Base-by-base conservation (phyloP, 2,329 filamentous ascomycete species). In the Xylariaceae sp. region DNA sequence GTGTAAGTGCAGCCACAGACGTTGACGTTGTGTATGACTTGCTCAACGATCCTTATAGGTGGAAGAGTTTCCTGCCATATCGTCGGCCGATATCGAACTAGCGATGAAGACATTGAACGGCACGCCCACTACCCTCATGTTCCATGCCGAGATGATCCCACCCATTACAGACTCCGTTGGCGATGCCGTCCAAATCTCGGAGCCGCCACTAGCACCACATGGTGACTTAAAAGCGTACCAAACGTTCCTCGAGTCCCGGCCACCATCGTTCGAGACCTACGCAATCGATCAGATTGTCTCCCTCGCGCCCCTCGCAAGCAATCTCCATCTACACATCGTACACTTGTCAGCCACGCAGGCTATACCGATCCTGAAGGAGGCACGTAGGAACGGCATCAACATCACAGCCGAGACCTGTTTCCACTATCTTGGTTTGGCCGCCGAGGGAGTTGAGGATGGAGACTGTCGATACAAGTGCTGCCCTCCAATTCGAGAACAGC, bases 71-170 rank as follows among this genome's bases (percentile, higher is more conserved):
- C 95, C 95, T 0, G 92, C 92, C 23, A 88, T 98, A n/a, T 89
- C 89, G 0, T 82, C 90, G 1, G 74, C 76, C 12, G 95, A 98
- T 73, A 90, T 98, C 56, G 80, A 84, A 1, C 83, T 90, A 34
- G 93, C 90, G 39, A 93, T 99, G 84, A 79, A 80, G 26, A 90
- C 89, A 43, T 84, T 99, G 60, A 90, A 90, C 59, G 87, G 91
- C 66, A 84, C 88, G 51, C 84, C 91, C 16, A 98, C 95, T 2
- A 96, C 92, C 0, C 86, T 98, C 67, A 98, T 99, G 94, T 99
- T 99, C 79, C 95, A 99, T 72, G 95, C 95, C 54, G 95, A 99
- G 75, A 98, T 97, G 92, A 88, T 96, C 11, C 92, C 94, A n/a
- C 91, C 92, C 16, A 90, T 93, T 64, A 78, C 90, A 46, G 85